A percentile compares a stretch with the other conserved stretches of the same genome.
Conservation (phyloP, 495 filamentous ascomycete species). For the Penicillium longicatenatum region DNA sequence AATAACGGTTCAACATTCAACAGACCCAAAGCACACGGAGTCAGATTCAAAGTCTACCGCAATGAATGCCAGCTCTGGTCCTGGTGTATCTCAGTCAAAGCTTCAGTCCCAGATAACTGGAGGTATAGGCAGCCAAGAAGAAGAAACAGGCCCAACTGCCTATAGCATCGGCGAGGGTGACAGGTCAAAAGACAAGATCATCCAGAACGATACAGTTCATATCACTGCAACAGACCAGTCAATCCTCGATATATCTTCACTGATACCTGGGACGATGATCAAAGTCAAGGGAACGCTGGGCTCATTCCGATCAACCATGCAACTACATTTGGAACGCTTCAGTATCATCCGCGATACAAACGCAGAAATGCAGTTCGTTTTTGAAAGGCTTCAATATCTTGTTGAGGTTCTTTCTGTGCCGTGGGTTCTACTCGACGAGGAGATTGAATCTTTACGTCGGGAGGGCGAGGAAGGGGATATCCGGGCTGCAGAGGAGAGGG, state of each 20-base stretch:
- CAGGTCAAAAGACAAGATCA: neutral
- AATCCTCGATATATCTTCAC: slow-evolving; percentile 40
- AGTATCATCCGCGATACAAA: slow-evolving; percentile 61
- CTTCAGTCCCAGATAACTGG: neutral
- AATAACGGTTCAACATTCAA: slow-evolving; percentile 38
- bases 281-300: slow-evolving; percentile 77
- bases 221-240: slow-evolving; percentile 31
- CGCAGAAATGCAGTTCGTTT: slow-evolving; percentile 77
- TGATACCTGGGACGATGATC: slow-evolving; percentile 69
- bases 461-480: slow-evolving; percentile 50
- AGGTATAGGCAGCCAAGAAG: neutral
- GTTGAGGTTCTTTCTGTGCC: slow-evolving; percentile 64
- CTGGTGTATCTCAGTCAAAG: neutral
- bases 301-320: slow-evolving; percentile 60
- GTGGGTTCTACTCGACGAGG: slow-evolving; percentile 61
- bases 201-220: slow-evolving; percentile 17
- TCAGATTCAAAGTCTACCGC: neutral
- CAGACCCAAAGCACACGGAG: slow-evolving; percentile 3
- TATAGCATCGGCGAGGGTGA: neutral
- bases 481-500: slow-evolving; percentile 42
- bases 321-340: slow-evolving; percentile 72
- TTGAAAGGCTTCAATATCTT: slow-evolving; percentile 63
- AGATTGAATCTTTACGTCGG: slow-evolving; percentile 55
- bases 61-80: neutral
- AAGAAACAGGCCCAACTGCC: neutral